Evolutionary conservation across 208 protist species (phyloP), one percentile per base, ranked within the genome.

Genomic region (Blechomonas ayalai): DNA sequence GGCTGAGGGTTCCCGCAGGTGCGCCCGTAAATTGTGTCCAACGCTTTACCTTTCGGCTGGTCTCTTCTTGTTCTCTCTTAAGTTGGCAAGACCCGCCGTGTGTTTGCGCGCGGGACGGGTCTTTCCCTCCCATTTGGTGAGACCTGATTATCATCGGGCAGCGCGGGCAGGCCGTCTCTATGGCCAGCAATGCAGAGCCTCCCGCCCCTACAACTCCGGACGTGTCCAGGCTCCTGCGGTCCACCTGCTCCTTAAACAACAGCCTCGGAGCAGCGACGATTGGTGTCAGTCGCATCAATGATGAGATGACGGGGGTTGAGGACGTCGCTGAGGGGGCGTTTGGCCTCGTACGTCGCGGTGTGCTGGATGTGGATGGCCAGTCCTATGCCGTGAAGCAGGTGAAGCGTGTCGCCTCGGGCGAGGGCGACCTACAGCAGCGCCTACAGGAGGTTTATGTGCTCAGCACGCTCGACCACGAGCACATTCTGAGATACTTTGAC

Each of bases 401-500:
- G 2, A 84, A 79, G 43, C 65, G 69, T 32, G 43, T 53, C 1
- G 82, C 91, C 24, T 71, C 55, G n/a, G 73, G 82, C 1, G 81
- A 90, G 53, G 61, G 59, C 2, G 82, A 94, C 33, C 56, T 85
- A 18, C 79, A 94, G 51, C 80, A 79, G 37, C 61, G 70, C 8
- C 54, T 94, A 43, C 81, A 88, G 41, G 85, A 94, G 49, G 66
- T 83, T 15, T 88, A 86, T 46, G 72, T 73, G 0, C 67, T 91
- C 4, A 82, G 73, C 45, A 68, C 73, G 6, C 79, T 74, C 58
- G 63, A 58, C 24, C 82, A 82, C 48, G 73, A 66, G 0, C 66
- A 90, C 52, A 78, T 95, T 34, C 56, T 95, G 20, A 66, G 76
- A 22, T 95, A 95, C 61, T 87, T 75, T 48, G 69, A 90, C 40